A percentile compares a stretch with the other conserved stretches of the same genome.
These are phyloP conservation scores for Candida glucosophila DNA, from an alignment of 1,139 yeast genomes.

Conservation along the genomic window DNA sequence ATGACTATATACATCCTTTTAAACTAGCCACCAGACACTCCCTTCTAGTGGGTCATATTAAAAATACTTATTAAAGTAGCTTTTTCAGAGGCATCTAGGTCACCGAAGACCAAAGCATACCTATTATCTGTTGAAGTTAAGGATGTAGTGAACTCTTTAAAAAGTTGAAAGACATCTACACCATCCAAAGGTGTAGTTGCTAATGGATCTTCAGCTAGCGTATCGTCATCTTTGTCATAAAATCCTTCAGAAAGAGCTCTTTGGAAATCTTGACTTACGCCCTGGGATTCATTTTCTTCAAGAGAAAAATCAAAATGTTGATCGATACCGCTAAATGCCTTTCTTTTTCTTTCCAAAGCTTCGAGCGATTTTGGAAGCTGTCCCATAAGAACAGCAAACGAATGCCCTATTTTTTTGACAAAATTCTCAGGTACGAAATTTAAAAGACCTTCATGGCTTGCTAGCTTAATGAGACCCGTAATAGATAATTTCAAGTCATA, in stretches of 20 bases:
- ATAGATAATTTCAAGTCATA: slow-evolving; percentile 73
- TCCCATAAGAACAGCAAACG: slow-evolving; percentile 41
- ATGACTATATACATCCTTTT: no score
- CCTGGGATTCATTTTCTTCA: no score
- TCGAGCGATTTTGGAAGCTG: slow-evolving; percentile 65
- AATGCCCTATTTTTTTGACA: slow-evolving; percentile 29
- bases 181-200: slow-evolving; percentile 70
- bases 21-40: no score
- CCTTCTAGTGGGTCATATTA: no score
- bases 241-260: no score
- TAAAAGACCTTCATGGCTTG: slow-evolving; percentile 17
- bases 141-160: slow-evolving; percentile 9
- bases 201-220: slow-evolving; percentile 71
- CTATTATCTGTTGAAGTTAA: slow-evolving; percentile 7
- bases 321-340: slow-evolving; percentile 33
- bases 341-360: slow-evolving; percentile 54
- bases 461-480: slow-evolving; percentile 55
- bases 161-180: slow-evolving; percentile 46
- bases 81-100: no score
- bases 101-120: no score
- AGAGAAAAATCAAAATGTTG: no score
- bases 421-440: slow-evolving; percentile 9
- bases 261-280: no score
- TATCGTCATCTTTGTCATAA: slow-evolving; percentile 43
- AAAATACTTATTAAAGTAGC: no score